These are phyloP conservation scores for Inonotus hispidus DNA, from an alignment of 1,284 basidiomycete species.

Conservation along the genomic window DNA sequence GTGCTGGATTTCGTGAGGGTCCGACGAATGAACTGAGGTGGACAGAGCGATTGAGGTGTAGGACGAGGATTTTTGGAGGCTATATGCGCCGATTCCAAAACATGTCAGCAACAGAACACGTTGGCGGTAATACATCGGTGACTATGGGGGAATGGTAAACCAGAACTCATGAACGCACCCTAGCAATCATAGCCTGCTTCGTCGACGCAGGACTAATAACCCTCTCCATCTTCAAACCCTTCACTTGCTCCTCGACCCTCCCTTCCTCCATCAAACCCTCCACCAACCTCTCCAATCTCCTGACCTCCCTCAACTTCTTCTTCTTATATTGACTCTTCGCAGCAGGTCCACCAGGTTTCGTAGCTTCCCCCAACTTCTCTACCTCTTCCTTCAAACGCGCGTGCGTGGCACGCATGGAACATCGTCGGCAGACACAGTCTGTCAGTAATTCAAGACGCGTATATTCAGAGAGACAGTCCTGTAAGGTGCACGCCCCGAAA, in stretches of 20 bases:
- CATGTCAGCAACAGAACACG: not conserved
- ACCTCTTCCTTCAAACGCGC: slow-evolving; percentile 53
- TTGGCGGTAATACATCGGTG: too few species aligned
- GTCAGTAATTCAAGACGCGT: slow-evolving; percentile 75
- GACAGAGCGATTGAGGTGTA: slow-evolving; percentile 85
- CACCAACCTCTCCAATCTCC: slow-evolving; percentile 55
- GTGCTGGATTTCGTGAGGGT: slow-evolving; percentile 75
- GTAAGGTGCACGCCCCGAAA: slow-evolving; percentile 54
- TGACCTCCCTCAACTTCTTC: slow-evolving; percentile 64
- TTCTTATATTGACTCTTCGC: slow-evolving; percentile 46
- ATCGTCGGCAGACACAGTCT: slow-evolving; percentile 82
- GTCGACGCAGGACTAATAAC: slow-evolving; percentile 71
- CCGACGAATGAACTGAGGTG: slow-evolving; percentile 55
- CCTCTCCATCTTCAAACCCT: slow-evolving; percentile 69
- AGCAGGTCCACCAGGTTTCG: slow-evolving; percentile 21
- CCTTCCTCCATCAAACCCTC: slow-evolving; percentile 64
- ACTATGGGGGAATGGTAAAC: too few species aligned
- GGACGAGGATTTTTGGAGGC: slow-evolving; percentile 77
- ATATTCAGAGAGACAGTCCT: slow-evolving; percentile 75
- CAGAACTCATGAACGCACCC: slow-evolving; percentile 46
- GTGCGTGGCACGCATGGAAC: slow-evolving; percentile 70
- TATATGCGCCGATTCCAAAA: slow-evolving; percentile 28
- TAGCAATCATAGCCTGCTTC: slow-evolving; percentile 83
- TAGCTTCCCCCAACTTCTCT: slow-evolving; percentile 45
- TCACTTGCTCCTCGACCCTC: slow-evolving; percentile 74